Conservation (phyloP, 345 rosid species). For the Rubroshorea leprosula region DNA sequence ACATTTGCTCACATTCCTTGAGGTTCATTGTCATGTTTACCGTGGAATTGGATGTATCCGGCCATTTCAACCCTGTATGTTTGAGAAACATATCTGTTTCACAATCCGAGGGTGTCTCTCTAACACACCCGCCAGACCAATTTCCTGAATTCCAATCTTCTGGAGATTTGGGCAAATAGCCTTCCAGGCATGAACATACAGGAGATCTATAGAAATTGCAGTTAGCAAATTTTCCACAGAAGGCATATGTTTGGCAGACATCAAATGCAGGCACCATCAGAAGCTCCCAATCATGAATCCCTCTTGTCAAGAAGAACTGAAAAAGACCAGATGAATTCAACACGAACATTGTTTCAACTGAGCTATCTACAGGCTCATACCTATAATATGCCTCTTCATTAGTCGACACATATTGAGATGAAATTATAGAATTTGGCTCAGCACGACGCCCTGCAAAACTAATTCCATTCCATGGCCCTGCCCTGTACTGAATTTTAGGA, state of each 20-base stretch:
- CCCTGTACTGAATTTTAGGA: conserved; percentile 5
- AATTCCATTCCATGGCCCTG: conserved; percentile 16
- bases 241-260: conserved; percentile 28
- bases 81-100: conserved; percentile 23
- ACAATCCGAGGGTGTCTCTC: conserved; percentile 26
- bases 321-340: conserved; percentile 22
- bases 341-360: conserved; percentile 19
- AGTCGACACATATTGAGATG: conserved; percentile 22
- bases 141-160: conserved; percentile 27
- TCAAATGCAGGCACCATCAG: conserved; percentile 18
- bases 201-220: conserved; percentile 33
- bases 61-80: conserved; percentile 30
- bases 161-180: conserved; percentile 29
- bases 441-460: conserved; percentile 32
- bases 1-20: conserved; percentile 26
- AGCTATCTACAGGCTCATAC: conserved; percentile 15
- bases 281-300: conserved; percentile 17
- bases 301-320: conserved; percentile 22
- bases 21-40: conserved; percentile 17
- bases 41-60: conserved; percentile 30
- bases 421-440: conserved; percentile 22
- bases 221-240: conserved; percentile 31
- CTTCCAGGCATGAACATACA: conserved; percentile 30
- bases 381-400: conserved; percentile 29
- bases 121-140: conserved; percentile 42